Percentiles rank a stretch among this genome's conserved stretches.
Evolutionary conservation across 257 asterid species (phyloP).

Genomic region (Marsdenia floribunda): DNA sequence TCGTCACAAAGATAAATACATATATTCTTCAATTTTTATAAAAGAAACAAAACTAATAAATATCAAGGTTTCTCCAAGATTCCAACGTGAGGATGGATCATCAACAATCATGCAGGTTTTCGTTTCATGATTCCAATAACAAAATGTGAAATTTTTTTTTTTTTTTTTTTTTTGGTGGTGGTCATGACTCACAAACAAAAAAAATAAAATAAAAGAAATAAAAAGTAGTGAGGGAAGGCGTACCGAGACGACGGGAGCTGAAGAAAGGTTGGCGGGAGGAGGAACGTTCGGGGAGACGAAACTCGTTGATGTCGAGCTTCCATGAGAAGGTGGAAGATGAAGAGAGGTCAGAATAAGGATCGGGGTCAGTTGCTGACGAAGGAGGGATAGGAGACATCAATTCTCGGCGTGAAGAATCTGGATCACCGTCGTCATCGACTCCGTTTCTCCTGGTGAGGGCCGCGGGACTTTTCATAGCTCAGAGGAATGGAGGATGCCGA

Average conservation of each 20-base stretch:
- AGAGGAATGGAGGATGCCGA: no score
- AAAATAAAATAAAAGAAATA: background rate
- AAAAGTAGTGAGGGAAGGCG: background rate
- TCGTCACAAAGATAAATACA: no score
- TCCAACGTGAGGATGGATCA: no score
- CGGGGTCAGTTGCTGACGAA: background rate
- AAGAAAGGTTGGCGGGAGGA: constrained; percentile 29
- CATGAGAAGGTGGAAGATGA: constrained; percentile 33
- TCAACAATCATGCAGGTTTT: no score
- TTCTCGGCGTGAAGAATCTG: constrained; percentile 23
- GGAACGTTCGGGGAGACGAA: constrained; percentile 56
- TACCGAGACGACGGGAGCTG: constrained; percentile 43
- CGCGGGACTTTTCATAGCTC: constrained; percentile 7
- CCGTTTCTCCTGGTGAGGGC: constrained; percentile 12
- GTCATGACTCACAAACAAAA: no score
- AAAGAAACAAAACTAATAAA: no score
- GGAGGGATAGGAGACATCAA: constrained; percentile 9
- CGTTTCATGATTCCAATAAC: no score
- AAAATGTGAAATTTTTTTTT: no score
- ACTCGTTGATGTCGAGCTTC: constrained; percentile 59
- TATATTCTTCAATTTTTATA: no score
- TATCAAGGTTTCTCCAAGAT: no score
- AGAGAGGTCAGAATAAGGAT: background rate
- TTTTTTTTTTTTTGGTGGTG: no score
- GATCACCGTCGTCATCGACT: background rate